Percentiles rank a stretch among this genome's conserved stretches.
Conservation (phyloP, 768 basidiomycete genomes). For the Suillus weaverae region DNA sequence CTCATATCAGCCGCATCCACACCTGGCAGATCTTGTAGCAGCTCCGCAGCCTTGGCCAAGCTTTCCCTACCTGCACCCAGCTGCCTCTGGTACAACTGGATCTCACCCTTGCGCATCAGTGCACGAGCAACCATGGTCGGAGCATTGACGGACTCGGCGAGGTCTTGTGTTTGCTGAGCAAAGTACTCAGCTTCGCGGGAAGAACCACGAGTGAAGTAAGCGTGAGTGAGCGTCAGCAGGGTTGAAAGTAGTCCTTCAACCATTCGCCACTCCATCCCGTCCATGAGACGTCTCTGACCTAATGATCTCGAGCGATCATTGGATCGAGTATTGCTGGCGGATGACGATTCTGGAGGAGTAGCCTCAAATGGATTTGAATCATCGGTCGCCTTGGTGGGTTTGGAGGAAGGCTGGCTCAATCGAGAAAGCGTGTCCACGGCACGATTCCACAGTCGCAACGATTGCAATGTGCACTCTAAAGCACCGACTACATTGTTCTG, state of each 20-base stretch:
- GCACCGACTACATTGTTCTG: conserved; percentile 65
- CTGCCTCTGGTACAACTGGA: conserved; percentile 63
- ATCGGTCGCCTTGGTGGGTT: conserved; percentile 29
- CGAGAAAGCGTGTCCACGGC: conserved; percentile 69
- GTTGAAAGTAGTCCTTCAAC: conserved; percentile 69
- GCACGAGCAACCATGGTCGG: conserved; percentile 67
- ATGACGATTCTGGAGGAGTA: conserved; percentile 16
- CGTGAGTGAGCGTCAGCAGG: conserved; percentile 61
- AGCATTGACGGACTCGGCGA: conserved; percentile 69
- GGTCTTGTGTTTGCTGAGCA: conserved; percentile 68
- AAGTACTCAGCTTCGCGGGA: conserved; percentile 86
- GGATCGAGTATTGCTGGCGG: conserved; percentile 41
- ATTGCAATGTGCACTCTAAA: conserved; percentile 61
- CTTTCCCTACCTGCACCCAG: conserved; percentile 56
- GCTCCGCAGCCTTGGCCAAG: conserved; percentile 49
- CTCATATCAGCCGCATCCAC: conserved; percentile 60
- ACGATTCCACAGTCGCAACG: conserved; percentile 78
- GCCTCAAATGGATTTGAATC: conserved; percentile 59
- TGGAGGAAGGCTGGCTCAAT: conserved; percentile 42
- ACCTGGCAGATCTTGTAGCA: conserved; percentile 48
- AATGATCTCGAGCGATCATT: conserved; percentile 26
- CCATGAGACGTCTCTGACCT: conserved; percentile 33
- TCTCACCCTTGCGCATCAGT: conserved; percentile 63
- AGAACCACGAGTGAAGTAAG: conserved; percentile 75
- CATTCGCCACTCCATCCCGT: conserved; percentile 73